Percentiles rank a stretch among this genome's conserved stretches.
phyloP scores from a whole-genome alignment of 352 stramenopile species.

The Phytopythium cucurbitacearum region DNA sequence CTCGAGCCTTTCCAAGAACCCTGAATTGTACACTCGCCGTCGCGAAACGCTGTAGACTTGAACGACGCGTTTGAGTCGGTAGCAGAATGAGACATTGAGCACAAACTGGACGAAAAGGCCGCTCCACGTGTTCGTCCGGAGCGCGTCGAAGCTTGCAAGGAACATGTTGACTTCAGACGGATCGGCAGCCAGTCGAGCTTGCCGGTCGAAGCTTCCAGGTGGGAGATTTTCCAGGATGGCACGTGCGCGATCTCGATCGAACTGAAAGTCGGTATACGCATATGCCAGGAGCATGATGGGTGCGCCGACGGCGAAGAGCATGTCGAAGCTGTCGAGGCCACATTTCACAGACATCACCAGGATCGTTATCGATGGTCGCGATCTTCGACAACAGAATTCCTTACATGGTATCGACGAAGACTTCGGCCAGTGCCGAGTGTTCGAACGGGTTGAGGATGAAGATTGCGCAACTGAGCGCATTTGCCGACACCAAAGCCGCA shows the following conservation, averaged over 20 bases:
- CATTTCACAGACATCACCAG: background rate
- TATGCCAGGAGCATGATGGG: conserved; percentile 5
- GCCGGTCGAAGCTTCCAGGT: background rate
- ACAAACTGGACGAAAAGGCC: background rate
- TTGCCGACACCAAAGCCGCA: background rate
- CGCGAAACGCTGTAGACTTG: background rate
- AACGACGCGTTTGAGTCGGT: conserved; percentile 6
- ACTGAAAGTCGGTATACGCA: conserved; percentile 2
- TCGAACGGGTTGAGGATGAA: conserved; percentile 6
- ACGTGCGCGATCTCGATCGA: background rate
- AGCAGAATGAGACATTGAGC: conserved; percentile 8
- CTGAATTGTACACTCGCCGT: background rate
- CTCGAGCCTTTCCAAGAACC: no score
- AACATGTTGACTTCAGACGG: conserved; percentile 3
- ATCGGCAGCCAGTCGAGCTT: background rate
- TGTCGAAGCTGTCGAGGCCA: conserved; percentile 2
- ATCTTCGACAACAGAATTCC: background rate
- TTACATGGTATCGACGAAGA: conserved; percentile 7
- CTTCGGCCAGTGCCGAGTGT: conserved; percentile 2
- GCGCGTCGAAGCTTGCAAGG: conserved; percentile 2
- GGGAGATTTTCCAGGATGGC: background rate
- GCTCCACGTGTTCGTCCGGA: conserved; percentile 1
- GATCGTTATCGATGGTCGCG: background rate
- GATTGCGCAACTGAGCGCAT: conserved; percentile 2
- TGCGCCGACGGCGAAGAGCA: conserved; percentile 7